phyloP scores from a whole-genome alignment of 1,284 basidiomycete species.

The Erythrobasidium hasegawianum region DNA sequence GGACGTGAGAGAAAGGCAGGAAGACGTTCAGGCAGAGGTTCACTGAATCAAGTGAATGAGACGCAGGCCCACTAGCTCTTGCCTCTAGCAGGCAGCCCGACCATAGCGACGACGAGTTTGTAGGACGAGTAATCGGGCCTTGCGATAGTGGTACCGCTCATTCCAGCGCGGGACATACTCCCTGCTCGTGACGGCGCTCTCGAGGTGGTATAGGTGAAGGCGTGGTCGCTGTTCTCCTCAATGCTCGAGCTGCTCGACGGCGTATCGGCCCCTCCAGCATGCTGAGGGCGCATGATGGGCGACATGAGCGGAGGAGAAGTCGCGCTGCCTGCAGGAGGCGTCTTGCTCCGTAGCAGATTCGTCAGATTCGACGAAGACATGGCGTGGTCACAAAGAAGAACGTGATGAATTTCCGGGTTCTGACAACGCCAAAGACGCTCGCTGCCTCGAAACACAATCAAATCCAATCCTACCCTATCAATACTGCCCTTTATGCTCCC shows the following conservation, averaged over 20 bases:
- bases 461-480: no score
- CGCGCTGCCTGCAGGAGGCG: background rate
- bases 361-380: conserved; percentile 4
- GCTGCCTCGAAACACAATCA: no score
- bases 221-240: conserved; percentile 1
- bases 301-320: background rate
- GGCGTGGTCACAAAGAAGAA: no score
- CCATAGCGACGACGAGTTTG: conserved; percentile 75
- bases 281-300: background rate
- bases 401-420: no score
- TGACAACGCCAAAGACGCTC: no score
- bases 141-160: conserved; percentile 59
- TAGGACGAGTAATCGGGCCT: conserved; percentile 98
- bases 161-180: conserved; percentile 18
- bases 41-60: no score
- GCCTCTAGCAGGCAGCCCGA: conserved; percentile 74
- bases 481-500: no score
- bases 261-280: background rate
- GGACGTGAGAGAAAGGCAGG: no score
- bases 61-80: conserved; percentile 67
- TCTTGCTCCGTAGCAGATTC: background rate
- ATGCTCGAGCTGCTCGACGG: background rate
- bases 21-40: no score
- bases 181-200: conserved; percentile 25
- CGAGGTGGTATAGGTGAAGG: conserved; percentile 25